These are phyloP conservation scores for Orbilia brochopaga DNA, from an alignment of 2,329 filamentous ascomycete genomes.

Conservation along the genomic window DNA sequence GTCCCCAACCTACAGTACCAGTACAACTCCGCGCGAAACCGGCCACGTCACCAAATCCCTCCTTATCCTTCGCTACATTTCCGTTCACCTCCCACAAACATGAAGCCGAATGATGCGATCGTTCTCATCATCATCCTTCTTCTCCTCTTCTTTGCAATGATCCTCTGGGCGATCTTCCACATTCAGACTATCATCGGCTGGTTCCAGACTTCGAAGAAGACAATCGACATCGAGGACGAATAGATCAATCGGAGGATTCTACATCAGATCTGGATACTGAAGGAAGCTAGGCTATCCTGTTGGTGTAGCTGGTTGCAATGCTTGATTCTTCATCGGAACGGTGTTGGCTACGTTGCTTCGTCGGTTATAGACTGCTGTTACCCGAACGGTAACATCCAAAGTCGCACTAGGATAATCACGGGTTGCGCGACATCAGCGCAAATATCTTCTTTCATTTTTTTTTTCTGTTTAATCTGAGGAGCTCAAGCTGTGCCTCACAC, in stretches of 20 bases:
- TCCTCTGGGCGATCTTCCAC: slow-evolving; percentile 47
- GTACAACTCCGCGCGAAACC: too few species aligned
- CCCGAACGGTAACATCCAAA: too few species aligned
- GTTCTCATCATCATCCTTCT: slow-evolving; percentile 51
- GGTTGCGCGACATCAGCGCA: too few species aligned
- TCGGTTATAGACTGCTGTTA: too few species aligned
- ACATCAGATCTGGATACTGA: slow-evolving; percentile 1
- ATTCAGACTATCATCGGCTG: slow-evolving; percentile 44
- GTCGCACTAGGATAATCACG: too few species aligned
- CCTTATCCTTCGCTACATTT: too few species aligned
- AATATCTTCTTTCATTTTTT: neutral
- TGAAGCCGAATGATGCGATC: slow-evolving; percentile 51
- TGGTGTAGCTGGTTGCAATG: neutral
- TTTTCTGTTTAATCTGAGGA: neutral
- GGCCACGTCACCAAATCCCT: too few species aligned
- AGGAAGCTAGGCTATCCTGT: neutral
- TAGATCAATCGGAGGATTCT: slow-evolving; percentile 2
- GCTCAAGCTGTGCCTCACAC: too few species aligned
- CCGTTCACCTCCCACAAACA: slow-evolving; percentile 12
- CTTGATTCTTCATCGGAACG: too few species aligned
- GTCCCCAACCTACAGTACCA: too few species aligned
- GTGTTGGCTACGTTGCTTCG: too few species aligned
- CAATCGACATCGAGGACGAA: slow-evolving; percentile 38
- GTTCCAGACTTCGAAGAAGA: slow-evolving; percentile 39
- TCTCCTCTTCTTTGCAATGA: slow-evolving; percentile 45